Conservation (phyloP, 2,329 filamentous ascomycete genomes). For the Coniochaeta ligniaria region DNA sequence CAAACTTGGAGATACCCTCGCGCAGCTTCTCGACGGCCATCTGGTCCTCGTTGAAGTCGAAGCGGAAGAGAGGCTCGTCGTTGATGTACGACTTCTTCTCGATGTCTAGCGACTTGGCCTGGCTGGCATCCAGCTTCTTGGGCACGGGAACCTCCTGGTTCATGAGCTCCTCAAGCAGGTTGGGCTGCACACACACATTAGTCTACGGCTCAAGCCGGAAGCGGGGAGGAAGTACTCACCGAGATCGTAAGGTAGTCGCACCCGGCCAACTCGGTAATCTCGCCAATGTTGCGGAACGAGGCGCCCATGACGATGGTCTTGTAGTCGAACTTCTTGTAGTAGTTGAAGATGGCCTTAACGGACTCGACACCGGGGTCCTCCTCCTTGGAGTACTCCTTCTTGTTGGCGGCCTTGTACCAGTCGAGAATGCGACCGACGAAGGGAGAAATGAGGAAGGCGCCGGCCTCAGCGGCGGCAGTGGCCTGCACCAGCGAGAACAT, state of each 20-base stretch:
- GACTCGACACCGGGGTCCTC: conserved; percentile 96
- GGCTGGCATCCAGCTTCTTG: conserved; percentile 79
- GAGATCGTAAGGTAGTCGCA: conserved; percentile 99
- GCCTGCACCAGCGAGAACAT: conserved; percentile 97
- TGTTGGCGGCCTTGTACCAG: conserved; percentile 95
- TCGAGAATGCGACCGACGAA: conserved; percentile 99
- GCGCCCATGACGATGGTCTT: conserved; percentile 99
- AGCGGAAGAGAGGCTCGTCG: conserved; percentile 87
- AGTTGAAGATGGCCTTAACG: conserved; percentile 94
- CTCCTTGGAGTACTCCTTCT: conserved; percentile 84
- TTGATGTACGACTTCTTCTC: conserved; percentile 87
- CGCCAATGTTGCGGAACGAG: conserved; percentile 91
- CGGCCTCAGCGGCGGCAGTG: conserved; percentile 90
- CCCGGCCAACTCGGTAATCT: conserved; percentile 96
- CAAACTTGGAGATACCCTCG: conserved; percentile 99
- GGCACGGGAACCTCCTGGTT: conserved; percentile 77
- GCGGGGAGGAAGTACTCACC: conserved; percentile 38
- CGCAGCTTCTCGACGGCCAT: conserved; percentile 99
- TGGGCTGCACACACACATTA: conserved; percentile 50
- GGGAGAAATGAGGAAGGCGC: conserved; percentile 95
- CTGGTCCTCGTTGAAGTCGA: conserved; percentile 99
- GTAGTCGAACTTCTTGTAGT: conserved; percentile 99
- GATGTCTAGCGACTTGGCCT: conserved; percentile 63
- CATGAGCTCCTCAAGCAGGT: conserved; percentile 87
- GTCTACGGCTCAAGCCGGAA: background rate